Base-by-base conservation (phyloP, 2,329 filamentous ascomycete genomes). In the Rugonectria rugulosa region DNA sequence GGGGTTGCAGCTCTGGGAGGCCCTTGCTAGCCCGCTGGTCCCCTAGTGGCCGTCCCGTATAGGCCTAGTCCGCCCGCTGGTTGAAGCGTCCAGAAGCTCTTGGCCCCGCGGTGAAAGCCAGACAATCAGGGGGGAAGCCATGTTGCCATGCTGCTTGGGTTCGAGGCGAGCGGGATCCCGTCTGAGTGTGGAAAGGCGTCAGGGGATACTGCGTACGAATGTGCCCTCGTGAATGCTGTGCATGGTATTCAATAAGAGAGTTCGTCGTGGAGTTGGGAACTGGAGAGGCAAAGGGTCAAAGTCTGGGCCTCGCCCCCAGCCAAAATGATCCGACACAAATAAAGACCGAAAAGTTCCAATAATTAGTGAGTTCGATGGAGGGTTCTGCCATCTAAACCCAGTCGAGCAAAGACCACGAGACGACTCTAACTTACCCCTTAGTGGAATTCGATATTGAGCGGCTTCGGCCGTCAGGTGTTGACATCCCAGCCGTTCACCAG, bases 11-110 rank as follows among this genome's bases (percentile, higher is more conserved):
- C n/a, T n/a, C 48, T 49, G 46, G 31, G n/a, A 7, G 17, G 15
- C 53, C 59, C 61, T 55, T 48, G 23, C 32, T 41, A 55, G 40
- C 56, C 63, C 62, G 48, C 51, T 54, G 44, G 56, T 61, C 53
- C 53, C 48, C 54, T 53, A 51, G 45, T 50, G 26, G 36, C 32
- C 27, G 53, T 47, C 61, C 63, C 14, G 40, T 60, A 55, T 60
- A 10, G 53, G 60, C 26, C 45, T 66, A 67, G 44, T 56, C 42
- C 51, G 59, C 56, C 53, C 56, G 61, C 62, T 60, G 59, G 60
- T 59, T 58, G 45, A 51, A 67, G 62, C 45, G 60, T 64, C 51
- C 59, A 41, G 44, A 55, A 47, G 60, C 44, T 40, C 56, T 64
- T 58, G 46, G 55, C 45, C 61, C 47, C 48, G 46, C 62, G 54